Conservation (phyloP, 2,329 filamentous ascomycete genomes). For the Stachybotrys chartarum region DNA sequence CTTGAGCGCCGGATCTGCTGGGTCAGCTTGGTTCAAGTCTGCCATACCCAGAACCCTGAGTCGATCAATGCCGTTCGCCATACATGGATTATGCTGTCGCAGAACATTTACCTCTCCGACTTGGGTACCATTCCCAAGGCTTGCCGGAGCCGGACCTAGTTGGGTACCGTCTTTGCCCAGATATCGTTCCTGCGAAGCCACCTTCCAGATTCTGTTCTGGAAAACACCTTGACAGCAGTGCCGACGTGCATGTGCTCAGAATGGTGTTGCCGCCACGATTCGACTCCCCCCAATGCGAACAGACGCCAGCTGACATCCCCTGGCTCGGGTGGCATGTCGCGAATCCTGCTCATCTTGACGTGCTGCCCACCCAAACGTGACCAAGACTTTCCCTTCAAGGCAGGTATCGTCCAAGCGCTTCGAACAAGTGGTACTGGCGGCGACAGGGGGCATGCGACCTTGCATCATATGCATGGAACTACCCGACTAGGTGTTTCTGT, state of each 20-base stretch:
- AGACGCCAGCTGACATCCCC: too few relatives aligned
- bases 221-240: neutral
- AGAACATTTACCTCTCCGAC: too few relatives aligned
- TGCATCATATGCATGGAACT: neutral
- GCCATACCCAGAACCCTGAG: too few relatives aligned
- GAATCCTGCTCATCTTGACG: neutral
- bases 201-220: neutral
- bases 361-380: neutral
- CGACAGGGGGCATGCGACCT: neutral
- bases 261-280: neutral
- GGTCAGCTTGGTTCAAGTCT: neutral
- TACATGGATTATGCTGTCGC: too few relatives aligned
- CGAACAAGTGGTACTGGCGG: too few relatives aligned
- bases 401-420: neutral
- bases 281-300: too few relatives aligned
- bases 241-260: neutral
- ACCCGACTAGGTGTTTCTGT: neutral
- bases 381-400: neutral
- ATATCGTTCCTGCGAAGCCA: neutral
- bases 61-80: too few relatives aligned
- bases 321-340: neutral
- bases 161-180: neutral
- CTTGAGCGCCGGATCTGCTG: neutral
- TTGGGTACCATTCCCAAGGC: too few relatives aligned
- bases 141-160: neutral